A percentile compares a stretch with the other conserved stretches of the same genome.
phyloP scores from a whole-genome alignment of 345 rosid genomes.

The Eucalyptus fibrosa region DNA sequence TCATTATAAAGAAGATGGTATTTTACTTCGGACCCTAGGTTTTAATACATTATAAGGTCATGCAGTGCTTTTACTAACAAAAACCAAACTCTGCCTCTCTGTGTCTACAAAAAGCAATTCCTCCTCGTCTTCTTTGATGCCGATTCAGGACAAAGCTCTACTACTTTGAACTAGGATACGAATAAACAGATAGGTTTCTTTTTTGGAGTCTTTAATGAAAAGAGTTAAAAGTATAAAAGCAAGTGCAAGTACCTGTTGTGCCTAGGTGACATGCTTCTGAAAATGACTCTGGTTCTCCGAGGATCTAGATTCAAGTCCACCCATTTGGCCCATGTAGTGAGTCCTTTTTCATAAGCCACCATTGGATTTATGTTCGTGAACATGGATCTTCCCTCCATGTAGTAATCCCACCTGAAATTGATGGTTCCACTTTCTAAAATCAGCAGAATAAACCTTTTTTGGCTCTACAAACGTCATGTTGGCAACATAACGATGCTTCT shows the following conservation, averaged over 20 bases:
- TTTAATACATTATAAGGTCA: not conserved
- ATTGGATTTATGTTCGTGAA: constrained; percentile 45
- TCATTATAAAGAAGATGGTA: not conserved
- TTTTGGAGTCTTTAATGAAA: not conserved
- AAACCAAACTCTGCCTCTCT: not conserved
- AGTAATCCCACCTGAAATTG: constrained; percentile 55
- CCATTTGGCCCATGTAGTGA: constrained; percentile 73
- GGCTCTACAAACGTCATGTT: not conserved
- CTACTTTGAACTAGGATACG: not conserved
- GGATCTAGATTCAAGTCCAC: constrained; percentile 50
- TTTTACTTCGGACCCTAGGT: not conserved
- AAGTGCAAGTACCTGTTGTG: constrained; percentile 39
- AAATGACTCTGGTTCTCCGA: constrained; percentile 37
- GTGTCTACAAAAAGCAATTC: not conserved
- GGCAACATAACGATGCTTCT: not conserved
- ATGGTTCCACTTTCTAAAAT: not conserved
- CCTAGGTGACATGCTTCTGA: constrained; percentile 61
- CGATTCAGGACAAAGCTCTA: not conserved
- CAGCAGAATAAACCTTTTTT: not conserved
- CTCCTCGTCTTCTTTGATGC: not conserved
- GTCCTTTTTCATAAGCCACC: constrained; percentile 60
- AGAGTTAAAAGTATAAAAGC: not conserved
- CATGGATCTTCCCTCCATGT: constrained; percentile 40
- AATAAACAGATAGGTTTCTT: not conserved
- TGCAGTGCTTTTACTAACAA: not conserved